Evolutionary conservation across 2,329 filamentous ascomycete species (phyloP), one percentile per base, ranked within the genome.

Genomic region (Rhynchosporium agropyri): DNA sequence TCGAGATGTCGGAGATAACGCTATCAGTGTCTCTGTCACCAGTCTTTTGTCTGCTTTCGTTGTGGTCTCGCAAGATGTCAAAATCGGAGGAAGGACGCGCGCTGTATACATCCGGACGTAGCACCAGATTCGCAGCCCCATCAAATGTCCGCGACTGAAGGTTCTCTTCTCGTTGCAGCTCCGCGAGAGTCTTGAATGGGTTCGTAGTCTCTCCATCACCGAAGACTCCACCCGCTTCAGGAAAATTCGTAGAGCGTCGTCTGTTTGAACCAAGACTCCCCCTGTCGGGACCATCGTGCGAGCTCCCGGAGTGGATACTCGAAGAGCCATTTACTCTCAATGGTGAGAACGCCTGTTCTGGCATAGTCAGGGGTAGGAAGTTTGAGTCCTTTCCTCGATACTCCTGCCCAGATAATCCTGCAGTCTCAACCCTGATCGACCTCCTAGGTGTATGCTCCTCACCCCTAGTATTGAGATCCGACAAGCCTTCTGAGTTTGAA

Each of bases 291-390:
- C 15, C 13, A 1, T 48, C 13, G 13, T 31, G 36, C 13, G 46
- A 4, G 26, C 55, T 58, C 15, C 55, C 40, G 15, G 55, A 58
- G 13, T 58, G 48, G 4, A 58, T 2, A 38, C 55, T 58, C 28
- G 55, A 58, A 2, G 55, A 46, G 15, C 55, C 42, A 46, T 48
- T 26, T 7, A 42, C 55, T 20, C 55, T 31, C 20, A 38, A 15
- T 9, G 55, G 55, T 3, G 42, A 29, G 20, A 33, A 58, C 10
- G 29, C 42, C 4, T 10, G 42, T 6, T 20, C 42, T 2, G 54
- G 54, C 26, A 45, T 57, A 12, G 40, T 43, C 29, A 48, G 15
- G 6, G 40, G 42, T 2, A 8, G 13, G 8, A 9, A 33, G 7
- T 12, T 26, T 38, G 49, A 20, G 2, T n/a, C 20, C 15, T 10